Evolutionary conservation across 73 alveolate genomes (phyloP).

Genomic region (Paramecium caudatum): DNA sequence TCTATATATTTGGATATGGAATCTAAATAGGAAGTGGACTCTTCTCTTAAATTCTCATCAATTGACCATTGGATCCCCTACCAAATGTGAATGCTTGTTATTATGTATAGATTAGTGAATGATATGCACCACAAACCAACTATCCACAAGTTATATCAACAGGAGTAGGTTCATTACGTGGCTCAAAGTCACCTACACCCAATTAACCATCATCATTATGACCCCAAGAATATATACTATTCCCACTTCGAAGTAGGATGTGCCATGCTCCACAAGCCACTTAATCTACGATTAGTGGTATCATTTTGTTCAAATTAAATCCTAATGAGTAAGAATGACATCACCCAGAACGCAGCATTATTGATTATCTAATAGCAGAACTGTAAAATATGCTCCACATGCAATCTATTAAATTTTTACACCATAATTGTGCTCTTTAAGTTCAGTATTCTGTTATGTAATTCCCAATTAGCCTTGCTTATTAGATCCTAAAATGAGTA

Average conservation of each 20-base stretch:
- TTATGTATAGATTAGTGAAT: neutral
- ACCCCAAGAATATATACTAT: slow-evolving; percentile 15
- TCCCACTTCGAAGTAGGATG: neutral
- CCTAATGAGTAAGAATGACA: slow-evolving; percentile 2
- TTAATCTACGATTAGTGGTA: neutral
- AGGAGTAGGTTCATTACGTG: neutral
- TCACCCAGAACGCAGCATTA: slow-evolving; percentile 29
- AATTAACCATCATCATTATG: slow-evolving; percentile 39
- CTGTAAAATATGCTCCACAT: slow-evolving; percentile 26
- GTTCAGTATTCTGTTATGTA: neutral
- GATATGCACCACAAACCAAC: slow-evolving; percentile 14
- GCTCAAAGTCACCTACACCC: neutral
- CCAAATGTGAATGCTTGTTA: neutral
- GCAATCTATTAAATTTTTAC: slow-evolving; percentile 2
- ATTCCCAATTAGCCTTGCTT: slow-evolving; percentile 28
- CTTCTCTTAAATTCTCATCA: neutral
- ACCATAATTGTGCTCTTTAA: slow-evolving; percentile 34
- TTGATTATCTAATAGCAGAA: neutral
- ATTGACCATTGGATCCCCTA: neutral
- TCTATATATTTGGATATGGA: neutral
- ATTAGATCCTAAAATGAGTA: neutral
- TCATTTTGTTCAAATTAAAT: slow-evolving; percentile 7
- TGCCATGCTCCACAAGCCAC: slow-evolving; percentile 46
- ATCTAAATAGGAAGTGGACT: neutral
- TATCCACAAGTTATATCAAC: neutral